Evolutionary conservation across 2,329 filamentous ascomycete species (phyloP), one percentile per base, ranked within the genome.

Genomic region (Phyllosticta capitalensis): DNA sequence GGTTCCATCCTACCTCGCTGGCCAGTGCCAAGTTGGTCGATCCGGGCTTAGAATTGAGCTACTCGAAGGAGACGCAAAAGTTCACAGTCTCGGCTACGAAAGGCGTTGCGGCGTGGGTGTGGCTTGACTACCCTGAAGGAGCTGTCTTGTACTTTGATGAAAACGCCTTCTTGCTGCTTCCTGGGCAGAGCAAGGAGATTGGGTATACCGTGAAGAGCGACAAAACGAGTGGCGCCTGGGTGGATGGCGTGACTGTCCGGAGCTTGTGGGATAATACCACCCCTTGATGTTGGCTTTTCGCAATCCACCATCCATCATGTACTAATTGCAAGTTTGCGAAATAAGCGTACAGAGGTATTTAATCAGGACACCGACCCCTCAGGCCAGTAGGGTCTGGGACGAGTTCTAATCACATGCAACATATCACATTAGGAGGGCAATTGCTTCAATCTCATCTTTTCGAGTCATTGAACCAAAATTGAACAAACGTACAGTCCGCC

Each of bases 61-160:
- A 75, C 56, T 62, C 73, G 52, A 63, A 65, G 0, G 33, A 61
- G 0, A 67, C 64, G 0, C 63, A 65, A 3, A 72, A 68, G 2
- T 82, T 82, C 62, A 77, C 72, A 0, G 75, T 83, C 0, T 72
- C 73, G 33, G 79, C 80, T 0, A 77, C 69, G 14, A 71, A 62
- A 0, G 80, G 78, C 0, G 73, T 81, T 0, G 78, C 80, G 3
- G 72, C 79, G 3, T 83, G 79, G 71, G 81, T 80, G 0, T 83
- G 80, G 80, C 66, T 83, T 2, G 79, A 80, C 57, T 78, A 81
- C 60, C 79, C 80, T 0, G 68, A 73, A 1, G 77, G 76, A 0
- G 71, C 75, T 1, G 74, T 82, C 9, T 71, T 80, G 0, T 75
- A 75, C 33, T 84, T 83, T 61, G 76, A 81, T 6, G 71, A 76